These are phyloP conservation scores for Kazachstania taianensis DNA, from an alignment of 805 yeast species.

Conservation along the genomic window DNA sequence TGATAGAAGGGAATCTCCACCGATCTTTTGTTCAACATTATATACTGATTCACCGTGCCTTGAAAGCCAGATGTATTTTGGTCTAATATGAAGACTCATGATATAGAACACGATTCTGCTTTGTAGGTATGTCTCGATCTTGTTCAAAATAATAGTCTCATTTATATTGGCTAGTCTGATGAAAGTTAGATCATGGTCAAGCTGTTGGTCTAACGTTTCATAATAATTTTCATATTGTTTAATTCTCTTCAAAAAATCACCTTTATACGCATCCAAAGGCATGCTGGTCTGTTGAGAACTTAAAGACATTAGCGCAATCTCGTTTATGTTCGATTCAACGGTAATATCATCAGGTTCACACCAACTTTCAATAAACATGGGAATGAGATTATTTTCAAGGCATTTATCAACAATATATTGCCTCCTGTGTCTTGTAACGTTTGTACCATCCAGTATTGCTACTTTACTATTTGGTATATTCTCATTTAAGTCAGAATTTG, in stretches of 20 bases:
- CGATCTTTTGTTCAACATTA: conserved; percentile 88
- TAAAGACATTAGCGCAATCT: conserved; percentile 61
- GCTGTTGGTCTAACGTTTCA: conserved; percentile 55
- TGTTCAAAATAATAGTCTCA: conserved; percentile 78
- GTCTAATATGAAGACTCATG: conserved; percentile 90
- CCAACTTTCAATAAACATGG: conserved; percentile 87
- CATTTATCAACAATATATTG: conserved; percentile 50
- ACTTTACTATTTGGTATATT: conserved; percentile 60
- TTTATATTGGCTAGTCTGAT: conserved; percentile 83
- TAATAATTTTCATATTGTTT: conserved; percentile 63
- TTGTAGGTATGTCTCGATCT: conserved; percentile 80
- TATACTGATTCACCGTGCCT: conserved; percentile 93
- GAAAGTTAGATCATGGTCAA: conserved; percentile 62
- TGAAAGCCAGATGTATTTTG: conserved; percentile 85
- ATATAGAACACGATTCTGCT: conserved; percentile 90
- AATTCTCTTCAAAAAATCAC: conserved; percentile 67
- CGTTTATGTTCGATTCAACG: conserved; percentile 68
- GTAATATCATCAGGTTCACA: conserved; percentile 68
- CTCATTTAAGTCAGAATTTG: not conserved
- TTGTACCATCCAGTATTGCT: conserved; percentile 90
- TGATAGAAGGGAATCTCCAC: conserved; percentile 84
- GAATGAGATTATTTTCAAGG: conserved; percentile 61
- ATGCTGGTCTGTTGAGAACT: conserved; percentile 70
- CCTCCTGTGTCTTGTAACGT: conserved; percentile 69
- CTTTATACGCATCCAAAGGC: conserved; percentile 61